A percentile compares a stretch with the other conserved stretches of the same genome.
Evolutionary conservation across 345 rosid species (phyloP).

Genomic region (Pelargonium nanum): DNA sequence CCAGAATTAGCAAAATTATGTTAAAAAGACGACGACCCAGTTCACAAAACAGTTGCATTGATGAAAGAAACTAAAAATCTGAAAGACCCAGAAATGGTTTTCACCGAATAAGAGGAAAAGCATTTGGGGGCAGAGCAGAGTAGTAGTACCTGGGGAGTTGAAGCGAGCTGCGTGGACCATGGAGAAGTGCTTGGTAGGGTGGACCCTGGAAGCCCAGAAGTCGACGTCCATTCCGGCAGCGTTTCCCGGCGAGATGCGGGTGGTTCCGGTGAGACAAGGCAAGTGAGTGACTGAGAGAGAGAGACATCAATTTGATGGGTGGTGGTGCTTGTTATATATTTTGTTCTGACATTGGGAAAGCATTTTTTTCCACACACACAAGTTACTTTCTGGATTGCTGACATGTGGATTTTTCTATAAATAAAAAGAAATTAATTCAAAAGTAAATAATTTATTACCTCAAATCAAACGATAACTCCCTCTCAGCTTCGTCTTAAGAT

Average conservation of each 20-base stretch:
- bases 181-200: slow-evolving; percentile 30
- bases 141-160: not conserved
- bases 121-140: not conserved
- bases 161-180: slow-evolving; percentile 22
- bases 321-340: too few species aligned
- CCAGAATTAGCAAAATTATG: not conserved
- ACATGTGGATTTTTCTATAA: not conserved
- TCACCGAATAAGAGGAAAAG: not conserved
- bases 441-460: too few species aligned
- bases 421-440: too few species aligned
- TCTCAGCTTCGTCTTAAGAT: too few species aligned
- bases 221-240: slow-evolving; percentile 29
- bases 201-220: slow-evolving; percentile 29
- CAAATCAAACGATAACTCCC: too few species aligned
- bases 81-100: not conserved
- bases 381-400: not conserved
- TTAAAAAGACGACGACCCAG: not conserved
- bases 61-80: not conserved
- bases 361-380: not conserved
- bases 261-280: not conserved
- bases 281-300: not conserved
- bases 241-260: not conserved
- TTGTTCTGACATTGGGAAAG: not conserved
- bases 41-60: not conserved
- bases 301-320: not conserved